Base-by-base conservation (phyloP, 768 basidiomycete genomes). In the Pleurotus citrinopileatus region DNA sequence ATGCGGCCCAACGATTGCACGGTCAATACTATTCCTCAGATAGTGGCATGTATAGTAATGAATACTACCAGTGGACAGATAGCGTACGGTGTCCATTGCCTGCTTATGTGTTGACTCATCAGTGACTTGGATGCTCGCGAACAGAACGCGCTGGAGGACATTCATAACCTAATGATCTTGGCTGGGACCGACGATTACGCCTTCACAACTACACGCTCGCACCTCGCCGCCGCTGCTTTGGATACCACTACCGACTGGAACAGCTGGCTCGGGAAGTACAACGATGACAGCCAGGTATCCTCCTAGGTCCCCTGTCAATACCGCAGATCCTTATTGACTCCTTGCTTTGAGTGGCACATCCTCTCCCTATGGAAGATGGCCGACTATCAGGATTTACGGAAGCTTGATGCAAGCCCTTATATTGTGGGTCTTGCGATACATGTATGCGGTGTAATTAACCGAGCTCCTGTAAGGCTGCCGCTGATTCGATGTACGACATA, bases 101-200 rank as follows among this genome's bases (percentile, higher is more conserved):
- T n/a, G 10, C 17, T 12, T n/a, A 12, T 40, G 7, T 2, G 1
- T 7, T 40, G 12, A 19, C 17, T 12, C 19, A 13, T 19, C 28
- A 42, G 12, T 12, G 54, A 42, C 37, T 26, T 22, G 12, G 10
- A 34, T n/a, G 32, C 32, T 2, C n/a, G 17, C 27, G 27, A 36
- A 25, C 43, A 83, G 81, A 83, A 83, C 57, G 71, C 80, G 4
- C 58, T 81, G 27, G 82, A 83, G 59, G 80, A 82, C 57, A 61
- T 82, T n/a, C 78, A 82, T 56, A 82, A 81, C 63, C 65, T 83
- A 51, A 83, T 83, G 82, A 71, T 83, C 7, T 74, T 74, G 10
- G 75, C 75, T 2, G 73, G 71, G 12, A 70, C 65, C 2, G 61
- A 78, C 53, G 64, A 73, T 13, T 82, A 71, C 42, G 55, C 63